Evolutionary conservation across 1,284 basidiomycete species (phyloP).

Genomic region (Entoloma clypeatum): DNA sequence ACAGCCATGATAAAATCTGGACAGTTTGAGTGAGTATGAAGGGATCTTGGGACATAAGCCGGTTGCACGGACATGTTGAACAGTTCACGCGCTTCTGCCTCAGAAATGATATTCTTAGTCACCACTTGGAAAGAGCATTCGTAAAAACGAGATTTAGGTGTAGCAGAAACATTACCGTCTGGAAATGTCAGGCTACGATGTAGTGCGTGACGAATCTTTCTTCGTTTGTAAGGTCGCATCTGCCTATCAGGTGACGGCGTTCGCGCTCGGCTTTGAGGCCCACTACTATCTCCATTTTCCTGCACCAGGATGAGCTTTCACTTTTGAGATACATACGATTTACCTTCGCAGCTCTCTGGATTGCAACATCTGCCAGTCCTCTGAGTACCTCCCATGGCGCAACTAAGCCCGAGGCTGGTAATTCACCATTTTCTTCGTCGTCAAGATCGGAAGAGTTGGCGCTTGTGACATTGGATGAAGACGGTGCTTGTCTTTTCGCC

Average conservation of each 20-base stretch:
- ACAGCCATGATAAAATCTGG: conserved; percentile 81
- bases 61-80: conserved; percentile 70
- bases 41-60: conserved; percentile 8
- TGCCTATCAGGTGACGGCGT: conserved; percentile 67
- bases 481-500: conserved; percentile 56
- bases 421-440: conserved; percentile 67
- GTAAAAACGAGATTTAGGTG: conserved; percentile 15
- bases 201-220: conserved; percentile 60
- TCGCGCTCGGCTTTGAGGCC: conserved; percentile 68
- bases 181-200: conserved; percentile 55
- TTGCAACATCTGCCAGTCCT: conserved; percentile 75
- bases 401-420: conserved; percentile 76
- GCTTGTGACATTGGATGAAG: conserved; percentile 63
- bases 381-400: conserved; percentile 82
- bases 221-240: conserved; percentile 61
- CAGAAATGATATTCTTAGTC: conserved; percentile 73
- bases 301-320: conserved; percentile 24
- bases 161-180: conserved; percentile 48
- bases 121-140: conserved; percentile 49
- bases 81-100: conserved; percentile 78
- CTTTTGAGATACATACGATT: conserved; percentile 17
- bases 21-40: conserved; percentile 17
- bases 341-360: conserved; percentile 72
- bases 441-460: conserved; percentile 75
- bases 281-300: conserved; percentile 75